Evolutionary conservation across 768 basidiomycete genomes (phyloP).

Genomic region (Termitomyces eurrhizus): DNA sequence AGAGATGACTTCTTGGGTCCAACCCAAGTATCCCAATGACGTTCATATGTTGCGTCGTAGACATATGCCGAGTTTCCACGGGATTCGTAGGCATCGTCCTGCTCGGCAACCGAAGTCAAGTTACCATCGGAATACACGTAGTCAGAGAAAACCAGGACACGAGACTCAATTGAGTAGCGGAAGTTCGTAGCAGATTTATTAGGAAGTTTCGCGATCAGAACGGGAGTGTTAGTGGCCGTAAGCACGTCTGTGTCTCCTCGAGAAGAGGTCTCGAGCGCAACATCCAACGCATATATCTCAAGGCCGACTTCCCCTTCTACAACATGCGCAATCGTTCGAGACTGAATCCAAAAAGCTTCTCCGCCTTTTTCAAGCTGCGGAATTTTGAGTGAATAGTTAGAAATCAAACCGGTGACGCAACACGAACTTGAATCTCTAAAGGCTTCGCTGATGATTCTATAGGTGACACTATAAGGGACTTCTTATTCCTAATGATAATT

Average conservation of each 20-base stretch:
- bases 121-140: conserved; percentile 75
- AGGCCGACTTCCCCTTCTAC: conserved; percentile 52
- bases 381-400: not conserved
- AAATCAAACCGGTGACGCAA: not conserved
- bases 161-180: conserved; percentile 51
- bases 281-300: conserved; percentile 56
- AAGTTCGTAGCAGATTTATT: conserved; percentile 69
- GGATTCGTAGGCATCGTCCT: conserved; percentile 69
- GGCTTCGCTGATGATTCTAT: conserved; percentile 48
- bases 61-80: conserved; percentile 71
- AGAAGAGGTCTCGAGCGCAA: conserved; percentile 38
- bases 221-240: conserved; percentile 32
- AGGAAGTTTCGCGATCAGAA: conserved; percentile 62
- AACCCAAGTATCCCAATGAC: conserved; percentile 82
- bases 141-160: conserved; percentile 80
- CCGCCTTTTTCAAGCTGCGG: conserved; percentile 60
- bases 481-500: conserved; percentile 52
- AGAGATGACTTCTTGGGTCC: conserved; percentile 69
- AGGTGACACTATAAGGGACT: conserved; percentile 59
- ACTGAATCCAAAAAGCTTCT: conserved; percentile 76
- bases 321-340: conserved; percentile 66
- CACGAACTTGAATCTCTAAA: conserved; percentile 49
- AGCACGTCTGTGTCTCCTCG: conserved; percentile 24
- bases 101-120: conserved; percentile 59
- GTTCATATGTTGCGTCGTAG: conserved; percentile 62